phyloP scores from a whole-genome alignment of 2,329 filamentous ascomycete genomes.

The Harringtonia lauricola region DNA sequence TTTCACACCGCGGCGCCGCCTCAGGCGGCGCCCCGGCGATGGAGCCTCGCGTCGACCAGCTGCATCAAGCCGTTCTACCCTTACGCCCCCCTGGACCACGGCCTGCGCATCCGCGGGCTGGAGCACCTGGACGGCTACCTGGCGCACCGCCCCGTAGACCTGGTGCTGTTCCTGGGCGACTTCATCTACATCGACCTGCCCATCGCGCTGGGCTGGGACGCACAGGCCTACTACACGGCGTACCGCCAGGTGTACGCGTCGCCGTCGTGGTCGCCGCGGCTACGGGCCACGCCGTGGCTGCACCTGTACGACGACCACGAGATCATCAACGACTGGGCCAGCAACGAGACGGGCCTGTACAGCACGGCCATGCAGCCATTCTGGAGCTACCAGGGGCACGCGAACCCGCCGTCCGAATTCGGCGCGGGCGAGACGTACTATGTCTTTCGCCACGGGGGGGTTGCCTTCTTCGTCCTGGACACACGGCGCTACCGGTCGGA shows the following conservation, averaged over 20 bases:
- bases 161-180: conserved; percentile 70
- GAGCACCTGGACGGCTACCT: conserved; percentile 61
- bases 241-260: conserved; percentile 91
- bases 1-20: neutral
- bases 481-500: conserved; percentile 75
- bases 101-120: conserved; percentile 71
- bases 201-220: conserved; percentile 57
- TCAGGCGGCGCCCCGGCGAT: too few relatives aligned
- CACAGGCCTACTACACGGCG: conserved; percentile 72
- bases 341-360: conserved; percentile 72
- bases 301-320: conserved; percentile 95
- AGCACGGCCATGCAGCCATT: conserved; percentile 71
- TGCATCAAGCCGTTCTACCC: conserved; percentile 88
- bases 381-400: conserved; percentile 69
- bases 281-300: conserved; percentile 78
- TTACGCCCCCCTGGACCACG: conserved; percentile 73
- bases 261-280: conserved; percentile 71
- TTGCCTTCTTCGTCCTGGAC: conserved; percentile 89
- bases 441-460: conserved; percentile 77
- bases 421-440: conserved; percentile 58
- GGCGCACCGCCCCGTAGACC: conserved; percentile 58
- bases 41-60: conserved; percentile 62
- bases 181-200: conserved; percentile 91
- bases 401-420: conserved; percentile 61
- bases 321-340: conserved; percentile 85